Percentiles rank a stretch among this genome's conserved stretches.
These are phyloP conservation scores for Spathaspora girioi DNA, from an alignment of 805 yeast species.

Conservation along the genomic window DNA sequence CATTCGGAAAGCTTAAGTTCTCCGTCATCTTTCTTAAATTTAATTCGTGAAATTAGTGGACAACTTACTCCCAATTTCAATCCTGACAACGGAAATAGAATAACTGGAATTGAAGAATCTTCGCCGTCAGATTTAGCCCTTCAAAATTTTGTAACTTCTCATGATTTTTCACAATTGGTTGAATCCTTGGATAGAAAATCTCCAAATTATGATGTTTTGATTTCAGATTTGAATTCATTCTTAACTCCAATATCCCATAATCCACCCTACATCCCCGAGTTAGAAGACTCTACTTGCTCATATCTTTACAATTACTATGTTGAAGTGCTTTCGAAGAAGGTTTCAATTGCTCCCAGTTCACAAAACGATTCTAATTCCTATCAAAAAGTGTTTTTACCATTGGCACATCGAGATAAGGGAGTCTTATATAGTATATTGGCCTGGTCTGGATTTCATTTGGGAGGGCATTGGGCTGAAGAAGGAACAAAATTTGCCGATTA, in stretches of 20 bases:
- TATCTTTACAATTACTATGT: slow-evolving; percentile 48
- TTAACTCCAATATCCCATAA: slow-evolving; percentile 26
- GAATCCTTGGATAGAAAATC: slow-evolving; percentile 4
- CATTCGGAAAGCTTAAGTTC: slow-evolving; percentile 7
- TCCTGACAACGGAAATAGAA: neutral
- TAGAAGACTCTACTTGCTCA: slow-evolving; percentile 30
- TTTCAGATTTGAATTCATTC: slow-evolving; percentile 16
- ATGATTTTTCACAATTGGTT: slow-evolving; percentile 2
- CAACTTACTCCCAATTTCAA: neutral
- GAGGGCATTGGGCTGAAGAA: slow-evolving; percentile 42
- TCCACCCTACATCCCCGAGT: slow-evolving; percentile 22
- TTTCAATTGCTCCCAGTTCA: slow-evolving; percentile 45
- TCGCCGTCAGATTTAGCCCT: neutral
- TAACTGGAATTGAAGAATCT: slow-evolving; percentile 3
- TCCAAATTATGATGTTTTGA: slow-evolving; percentile 4
- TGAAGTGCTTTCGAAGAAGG: slow-evolving; percentile 38
- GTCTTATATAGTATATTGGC: slow-evolving; percentile 51
- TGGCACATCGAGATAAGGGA: slow-evolving; percentile 50
- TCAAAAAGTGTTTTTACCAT: slow-evolving; percentile 50
- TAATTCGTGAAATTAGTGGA: slow-evolving; percentile 20
- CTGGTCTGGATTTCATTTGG: slow-evolving; percentile 54
- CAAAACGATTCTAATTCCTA: slow-evolving; percentile 46
- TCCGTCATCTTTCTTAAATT: slow-evolving; percentile 21
- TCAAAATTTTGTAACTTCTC: slow-evolving; percentile 2
- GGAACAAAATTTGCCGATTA: slow-evolving; percentile 46